Evolutionary conservation across 805 yeast genomes (phyloP).

Genomic region (Saccharomycopsis fibuligera): DNA sequence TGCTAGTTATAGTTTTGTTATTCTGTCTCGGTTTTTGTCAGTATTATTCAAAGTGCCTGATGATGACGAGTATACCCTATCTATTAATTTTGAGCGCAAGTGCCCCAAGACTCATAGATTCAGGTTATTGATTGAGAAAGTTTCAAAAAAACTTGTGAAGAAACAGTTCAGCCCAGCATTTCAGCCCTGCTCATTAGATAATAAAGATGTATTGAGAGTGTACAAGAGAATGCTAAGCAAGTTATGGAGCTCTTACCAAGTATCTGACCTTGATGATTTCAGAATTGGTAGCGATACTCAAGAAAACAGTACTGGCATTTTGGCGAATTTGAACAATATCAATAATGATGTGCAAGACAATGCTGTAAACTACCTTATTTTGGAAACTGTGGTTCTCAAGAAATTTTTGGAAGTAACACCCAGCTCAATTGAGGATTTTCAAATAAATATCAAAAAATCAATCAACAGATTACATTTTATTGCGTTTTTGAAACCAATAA

Average conservation of each 20-base stretch:
- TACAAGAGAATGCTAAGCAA: constrained; percentile 6
- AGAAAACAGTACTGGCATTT: background rate
- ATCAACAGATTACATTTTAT: constrained; percentile 11
- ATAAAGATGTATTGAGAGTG: background rate
- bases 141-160: constrained; percentile 12
- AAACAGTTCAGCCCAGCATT: constrained; percentile 19
- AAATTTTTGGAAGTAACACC: constrained; percentile 17
- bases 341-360: background rate
- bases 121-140: constrained; percentile 14
- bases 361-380: constrained; percentile 8
- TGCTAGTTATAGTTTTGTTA: constrained; percentile 12
- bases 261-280: constrained; percentile 2
- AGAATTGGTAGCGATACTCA: background rate
- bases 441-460: constrained; percentile 11
- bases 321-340: background rate
- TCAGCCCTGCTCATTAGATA: constrained; percentile 10
- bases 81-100: constrained; percentile 5
- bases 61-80: constrained; percentile 10
- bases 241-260: background rate
- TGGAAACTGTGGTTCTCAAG: constrained; percentile 15
- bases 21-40: constrained; percentile 13
- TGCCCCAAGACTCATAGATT: constrained; percentile 11
- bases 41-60: constrained; percentile 13
- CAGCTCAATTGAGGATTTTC: constrained; percentile 17
- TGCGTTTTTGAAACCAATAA: constrained; percentile 19